Percentiles rank a stretch among this genome's conserved stretches.
Conservation (phyloP, 2,329 filamentous ascomycete species). For the Tolypocladium pustulatum region DNA sequence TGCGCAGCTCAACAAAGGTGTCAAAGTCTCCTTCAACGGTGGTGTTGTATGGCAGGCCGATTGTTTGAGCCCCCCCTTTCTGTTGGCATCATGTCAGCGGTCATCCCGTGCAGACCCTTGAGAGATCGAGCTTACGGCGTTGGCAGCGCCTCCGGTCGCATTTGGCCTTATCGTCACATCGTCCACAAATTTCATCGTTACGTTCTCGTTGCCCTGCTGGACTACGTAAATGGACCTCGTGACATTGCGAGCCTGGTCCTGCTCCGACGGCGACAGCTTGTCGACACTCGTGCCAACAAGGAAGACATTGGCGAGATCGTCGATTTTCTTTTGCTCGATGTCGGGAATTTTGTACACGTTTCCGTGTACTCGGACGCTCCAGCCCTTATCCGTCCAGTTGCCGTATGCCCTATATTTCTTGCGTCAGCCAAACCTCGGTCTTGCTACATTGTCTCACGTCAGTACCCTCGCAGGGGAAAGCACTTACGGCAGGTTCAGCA, state of each 20-base stretch:
- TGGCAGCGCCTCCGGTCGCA: conserved; percentile 40
- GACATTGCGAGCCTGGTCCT: conserved; percentile 61
- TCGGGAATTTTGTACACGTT: conserved; percentile 75
- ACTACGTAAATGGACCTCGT: conserved; percentile 67
- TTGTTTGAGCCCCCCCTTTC: conserved; percentile 49
- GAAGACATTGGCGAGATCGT: conserved; percentile 61
- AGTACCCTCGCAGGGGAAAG: too few relatives aligned
- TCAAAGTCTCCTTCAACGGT: conserved; percentile 64
- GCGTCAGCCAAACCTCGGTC: not conserved
- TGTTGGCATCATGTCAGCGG: conserved; percentile 2
- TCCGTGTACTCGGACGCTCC: conserved; percentile 67
- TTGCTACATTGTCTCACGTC: not conserved
- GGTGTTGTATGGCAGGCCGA: conserved; percentile 55
- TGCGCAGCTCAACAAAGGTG: conserved; percentile 53
- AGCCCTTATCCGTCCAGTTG: conserved; percentile 71
- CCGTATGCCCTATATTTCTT: conserved; percentile 39
- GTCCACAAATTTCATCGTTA: conserved; percentile 48
- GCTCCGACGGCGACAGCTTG: conserved; percentile 45
- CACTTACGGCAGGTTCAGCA: conserved; percentile 54
- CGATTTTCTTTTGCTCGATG: conserved; percentile 51
- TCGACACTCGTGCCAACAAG: conserved; percentile 54
- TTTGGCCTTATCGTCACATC: conserved; percentile 38
- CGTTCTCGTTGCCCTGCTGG: conserved; percentile 54
- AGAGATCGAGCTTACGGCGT: conserved; percentile 21
- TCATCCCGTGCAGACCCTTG: not conserved